Conservation (phyloP, 257 asterid genomes). For the Plantago ovata region DNA sequence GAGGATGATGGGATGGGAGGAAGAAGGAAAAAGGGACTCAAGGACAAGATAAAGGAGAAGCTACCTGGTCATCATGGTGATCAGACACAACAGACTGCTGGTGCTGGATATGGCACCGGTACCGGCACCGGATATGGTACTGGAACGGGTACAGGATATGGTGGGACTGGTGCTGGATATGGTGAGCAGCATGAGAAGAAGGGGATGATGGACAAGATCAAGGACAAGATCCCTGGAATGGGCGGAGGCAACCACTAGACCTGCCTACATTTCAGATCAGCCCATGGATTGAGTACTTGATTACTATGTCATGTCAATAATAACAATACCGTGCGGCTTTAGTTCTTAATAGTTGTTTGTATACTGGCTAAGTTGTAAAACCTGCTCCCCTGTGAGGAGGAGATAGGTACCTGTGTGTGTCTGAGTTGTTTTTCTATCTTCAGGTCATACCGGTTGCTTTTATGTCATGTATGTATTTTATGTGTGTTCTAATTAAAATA, state of each 20-base stretch:
- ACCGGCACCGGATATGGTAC: slow-evolving; percentile 9
- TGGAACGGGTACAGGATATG: slow-evolving; percentile 21
- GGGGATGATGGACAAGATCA: slow-evolving; percentile 69
- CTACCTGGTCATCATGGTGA: slow-evolving; percentile 35
- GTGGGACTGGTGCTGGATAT: slow-evolving; percentile 10
- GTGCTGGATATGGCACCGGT: slow-evolving; percentile 19
- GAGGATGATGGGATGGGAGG: slow-evolving; percentile 61
- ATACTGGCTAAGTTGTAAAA: too few relatives aligned
- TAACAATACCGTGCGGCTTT: too few relatives aligned
- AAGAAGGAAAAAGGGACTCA: slow-evolving; percentile 54
- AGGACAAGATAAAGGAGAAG: slow-evolving; percentile 49
- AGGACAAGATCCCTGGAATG: slow-evolving; percentile 73
- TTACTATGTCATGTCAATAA: too few relatives aligned
- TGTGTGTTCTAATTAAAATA: too few relatives aligned
- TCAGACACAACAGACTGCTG: slow-evolving; percentile 19
- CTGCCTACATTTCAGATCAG: neutral
- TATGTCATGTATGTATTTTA: too few relatives aligned
- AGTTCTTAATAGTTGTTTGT: too few relatives aligned
- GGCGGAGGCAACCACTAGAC: neutral
- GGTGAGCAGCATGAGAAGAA: slow-evolving; percentile 53
- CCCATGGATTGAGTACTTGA: too few relatives aligned
- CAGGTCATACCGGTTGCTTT: too few relatives aligned
- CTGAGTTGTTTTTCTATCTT: too few relatives aligned
- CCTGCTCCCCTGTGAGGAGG: too few relatives aligned
- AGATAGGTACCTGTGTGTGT: too few relatives aligned